Conservation (phyloP, 1,284 basidiomycete genomes). For the Ustilago hordei region DNA sequence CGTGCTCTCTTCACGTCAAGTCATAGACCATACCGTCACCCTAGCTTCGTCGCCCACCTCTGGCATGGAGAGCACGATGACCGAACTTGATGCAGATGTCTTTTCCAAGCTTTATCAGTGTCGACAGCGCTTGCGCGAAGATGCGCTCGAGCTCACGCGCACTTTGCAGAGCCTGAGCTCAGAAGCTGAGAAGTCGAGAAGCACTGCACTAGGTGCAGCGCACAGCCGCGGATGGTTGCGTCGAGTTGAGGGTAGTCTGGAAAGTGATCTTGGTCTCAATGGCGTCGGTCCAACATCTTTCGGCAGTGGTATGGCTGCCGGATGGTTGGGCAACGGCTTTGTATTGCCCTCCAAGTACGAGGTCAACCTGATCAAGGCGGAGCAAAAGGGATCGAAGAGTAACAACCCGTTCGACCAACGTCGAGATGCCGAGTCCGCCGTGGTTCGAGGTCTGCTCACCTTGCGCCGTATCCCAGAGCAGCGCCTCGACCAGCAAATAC, state of each 20-base stretch:
- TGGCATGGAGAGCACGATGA: constrained; percentile 49
- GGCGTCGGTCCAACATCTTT: constrained; percentile 51
- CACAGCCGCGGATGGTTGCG: constrained; percentile 49
- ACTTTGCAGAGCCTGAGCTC: constrained; percentile 39
- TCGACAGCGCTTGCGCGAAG: constrained; percentile 60
- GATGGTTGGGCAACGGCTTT: constrained; percentile 69
- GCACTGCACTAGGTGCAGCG: constrained; percentile 35
- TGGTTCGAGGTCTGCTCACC: constrained; percentile 45
- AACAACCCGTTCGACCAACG: constrained; percentile 57
- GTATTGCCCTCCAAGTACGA: constrained; percentile 63
- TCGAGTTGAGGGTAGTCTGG: constrained; percentile 40
- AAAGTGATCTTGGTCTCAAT: constrained; percentile 54
- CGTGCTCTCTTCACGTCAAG: constrained; percentile 71
- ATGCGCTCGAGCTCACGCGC: constrained; percentile 56
- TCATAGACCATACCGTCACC: constrained; percentile 61
- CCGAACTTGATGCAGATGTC: constrained; percentile 46
- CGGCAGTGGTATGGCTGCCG: constrained; percentile 67
- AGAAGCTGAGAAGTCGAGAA: constrained; percentile 46
- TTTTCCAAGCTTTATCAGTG: constrained; percentile 58
- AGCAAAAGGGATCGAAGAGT: constrained; percentile 34
- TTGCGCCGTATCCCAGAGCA: constrained; percentile 53
- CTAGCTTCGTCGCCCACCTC: constrained; percentile 49
- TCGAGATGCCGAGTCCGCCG: constrained; percentile 46
- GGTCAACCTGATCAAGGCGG: constrained; percentile 45
- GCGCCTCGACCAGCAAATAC: constrained; percentile 25